Evolutionary conservation across 192 early-diverging fungal species (phyloP).

Genomic region (Coemansia erecta): DNA sequence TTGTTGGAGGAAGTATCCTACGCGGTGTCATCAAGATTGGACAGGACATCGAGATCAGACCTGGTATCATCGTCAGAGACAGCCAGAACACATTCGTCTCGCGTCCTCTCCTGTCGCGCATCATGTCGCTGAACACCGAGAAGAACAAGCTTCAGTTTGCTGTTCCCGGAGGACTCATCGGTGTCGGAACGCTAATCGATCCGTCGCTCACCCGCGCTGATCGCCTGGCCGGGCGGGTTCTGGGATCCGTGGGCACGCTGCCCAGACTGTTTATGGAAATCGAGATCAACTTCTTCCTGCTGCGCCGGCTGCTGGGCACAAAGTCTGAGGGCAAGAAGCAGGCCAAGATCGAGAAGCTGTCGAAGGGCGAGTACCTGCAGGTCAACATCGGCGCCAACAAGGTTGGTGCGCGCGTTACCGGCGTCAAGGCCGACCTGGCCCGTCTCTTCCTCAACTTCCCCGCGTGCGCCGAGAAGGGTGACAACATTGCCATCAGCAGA

Average conservation of each 20-base stretch:
- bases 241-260: constrained; percentile 87
- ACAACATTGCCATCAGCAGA: constrained; percentile 93
- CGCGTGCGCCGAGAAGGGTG: constrained; percentile 92
- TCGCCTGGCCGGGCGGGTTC: constrained; percentile 93
- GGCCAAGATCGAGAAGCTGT: constrained; percentile 90
- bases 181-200: constrained; percentile 95
- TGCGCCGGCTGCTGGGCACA: constrained; percentile 93
- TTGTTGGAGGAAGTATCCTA: constrained; percentile 96
- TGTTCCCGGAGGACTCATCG: constrained; percentile 98
- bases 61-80: constrained; percentile 91
- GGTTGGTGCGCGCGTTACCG: constrained; percentile 90
- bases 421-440: constrained; percentile 92
- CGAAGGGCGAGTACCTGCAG: constrained; percentile 90
- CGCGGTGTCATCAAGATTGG: constrained; percentile 84
- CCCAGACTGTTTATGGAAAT: constrained; percentile 93
- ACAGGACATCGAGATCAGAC: constrained; percentile 96
- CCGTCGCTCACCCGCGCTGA: constrained; percentile 95
- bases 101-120: constrained; percentile 84
- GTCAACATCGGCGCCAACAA: constrained; percentile 96
- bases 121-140: constrained; percentile 86
- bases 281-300: constrained; percentile 96
- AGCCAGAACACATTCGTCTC: constrained; percentile 76
- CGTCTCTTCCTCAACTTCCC: constrained; percentile 89
- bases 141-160: constrained; percentile 92
- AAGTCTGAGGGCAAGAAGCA: constrained; percentile 98